phyloP scores from a whole-genome alignment of 306 rosid species.

The Medicago ruthenica region DNA sequence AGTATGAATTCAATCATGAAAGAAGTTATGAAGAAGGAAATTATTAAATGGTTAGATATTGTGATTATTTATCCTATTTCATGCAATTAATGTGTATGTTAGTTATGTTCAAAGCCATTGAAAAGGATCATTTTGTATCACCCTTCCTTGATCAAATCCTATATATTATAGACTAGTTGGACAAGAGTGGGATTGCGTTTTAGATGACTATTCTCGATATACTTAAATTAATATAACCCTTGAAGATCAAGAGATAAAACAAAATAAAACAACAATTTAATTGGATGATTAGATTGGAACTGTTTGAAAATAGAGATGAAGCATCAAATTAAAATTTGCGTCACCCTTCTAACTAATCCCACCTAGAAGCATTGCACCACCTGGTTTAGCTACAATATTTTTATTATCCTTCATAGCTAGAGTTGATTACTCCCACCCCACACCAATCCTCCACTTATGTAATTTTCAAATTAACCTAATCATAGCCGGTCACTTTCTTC shows the following conservation, averaged over 20 bases:
- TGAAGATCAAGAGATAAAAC: background rate
- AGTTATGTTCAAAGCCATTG: too few relatives aligned
- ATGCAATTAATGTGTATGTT: too few relatives aligned
- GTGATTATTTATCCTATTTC: too few relatives aligned
- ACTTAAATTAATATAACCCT: too few relatives aligned
- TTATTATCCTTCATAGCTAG: background rate
- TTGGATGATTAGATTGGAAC: constrained; percentile 10
- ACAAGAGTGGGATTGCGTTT: too few relatives aligned
- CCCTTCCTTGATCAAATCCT: too few relatives aligned
- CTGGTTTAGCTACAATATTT: background rate
- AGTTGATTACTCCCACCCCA: background rate
- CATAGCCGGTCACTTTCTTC: background rate
- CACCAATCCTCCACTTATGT: background rate
- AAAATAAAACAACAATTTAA: background rate
- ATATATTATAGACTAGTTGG: too few relatives aligned
- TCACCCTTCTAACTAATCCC: constrained; percentile 11
- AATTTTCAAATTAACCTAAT: background rate
- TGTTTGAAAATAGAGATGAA: constrained; percentile 22
- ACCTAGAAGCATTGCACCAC: background rate
- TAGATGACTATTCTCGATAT: too few relatives aligned
- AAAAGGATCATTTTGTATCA: too few relatives aligned
- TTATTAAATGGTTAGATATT: too few relatives aligned
- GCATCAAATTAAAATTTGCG: background rate
- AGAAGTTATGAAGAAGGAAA: too few relatives aligned
- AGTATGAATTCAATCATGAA: too few relatives aligned